phyloP scores from a whole-genome alignment of 2,329 filamentous ascomycete species.

The Colletotrichum aenigma region DNA sequence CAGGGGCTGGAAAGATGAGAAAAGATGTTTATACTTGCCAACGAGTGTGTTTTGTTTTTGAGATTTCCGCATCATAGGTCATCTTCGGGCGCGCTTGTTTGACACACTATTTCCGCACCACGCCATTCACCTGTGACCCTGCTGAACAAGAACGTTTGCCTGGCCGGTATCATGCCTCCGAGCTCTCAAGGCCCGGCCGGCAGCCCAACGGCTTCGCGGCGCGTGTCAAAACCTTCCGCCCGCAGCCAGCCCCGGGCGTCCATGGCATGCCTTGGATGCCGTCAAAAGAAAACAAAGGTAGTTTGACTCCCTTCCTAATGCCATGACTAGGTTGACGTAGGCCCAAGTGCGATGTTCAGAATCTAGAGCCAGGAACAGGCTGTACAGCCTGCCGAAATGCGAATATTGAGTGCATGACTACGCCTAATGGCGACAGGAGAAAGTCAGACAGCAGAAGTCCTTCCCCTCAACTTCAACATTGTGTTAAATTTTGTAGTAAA shows the following conservation, averaged over 20 bases:
- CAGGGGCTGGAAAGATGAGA: neutral
- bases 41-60: neutral
- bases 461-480: neutral
- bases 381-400: neutral
- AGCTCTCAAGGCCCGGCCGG: neutral
- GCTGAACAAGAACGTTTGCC: neutral
- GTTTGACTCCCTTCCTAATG: rapidly evolving
- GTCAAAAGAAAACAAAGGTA: neutral
- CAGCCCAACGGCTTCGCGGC: neutral
- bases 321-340: neutral
- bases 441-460: neutral
- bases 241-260: neutral
- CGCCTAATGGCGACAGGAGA: neutral
- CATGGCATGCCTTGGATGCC: neutral
- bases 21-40: neutral
- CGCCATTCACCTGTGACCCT: neutral
- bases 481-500: neutral
- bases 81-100: neutral
- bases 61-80: neutral
- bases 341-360: neutral
- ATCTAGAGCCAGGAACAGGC: neutral
- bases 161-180: neutral
- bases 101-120: neutral
- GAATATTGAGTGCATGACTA: neutral
- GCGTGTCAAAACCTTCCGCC: neutral